Evolutionary conservation across 208 protist species (phyloP).

Genomic region (Wallacemonas rigidus): DNA sequence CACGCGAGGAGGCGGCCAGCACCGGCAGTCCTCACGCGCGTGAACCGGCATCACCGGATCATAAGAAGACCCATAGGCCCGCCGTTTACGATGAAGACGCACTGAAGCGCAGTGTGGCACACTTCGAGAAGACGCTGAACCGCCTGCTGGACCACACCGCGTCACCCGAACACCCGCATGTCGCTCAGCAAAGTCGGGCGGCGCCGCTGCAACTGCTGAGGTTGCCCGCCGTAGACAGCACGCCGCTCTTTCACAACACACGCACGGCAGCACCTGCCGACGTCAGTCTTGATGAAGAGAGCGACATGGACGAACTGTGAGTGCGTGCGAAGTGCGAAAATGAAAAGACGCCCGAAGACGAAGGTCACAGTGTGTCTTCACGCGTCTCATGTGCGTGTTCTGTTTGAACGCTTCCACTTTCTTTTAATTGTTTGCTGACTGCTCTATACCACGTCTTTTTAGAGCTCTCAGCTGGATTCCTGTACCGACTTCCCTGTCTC

Average conservation of each 20-base stretch:
- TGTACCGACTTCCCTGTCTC: neutral
- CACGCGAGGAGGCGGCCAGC: neutral
- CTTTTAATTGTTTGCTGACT: no score
- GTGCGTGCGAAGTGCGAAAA: no score
- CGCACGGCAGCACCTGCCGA: neutral
- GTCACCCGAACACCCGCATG: neutral
- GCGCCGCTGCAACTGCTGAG: neutral
- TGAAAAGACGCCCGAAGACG: no score
- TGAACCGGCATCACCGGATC: neutral
- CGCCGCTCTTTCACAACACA: neutral
- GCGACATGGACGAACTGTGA: neutral
- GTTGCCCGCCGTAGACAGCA: conserved; percentile 1
- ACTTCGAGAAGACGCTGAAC: conserved; percentile 25
- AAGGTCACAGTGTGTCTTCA: no score
- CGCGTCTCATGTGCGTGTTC: no score
- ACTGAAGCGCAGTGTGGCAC: conserved; percentile 6
- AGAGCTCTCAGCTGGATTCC: neutral
- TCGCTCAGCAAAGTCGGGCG: neutral
- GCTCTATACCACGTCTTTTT: neutral
- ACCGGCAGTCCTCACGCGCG: neutral
- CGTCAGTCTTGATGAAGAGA: neutral
- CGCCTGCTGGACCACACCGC: conserved; percentile 10
- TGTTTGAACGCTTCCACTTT: no score
- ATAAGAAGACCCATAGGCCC: neutral
- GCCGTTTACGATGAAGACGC: conserved; percentile 5